phyloP scores from a whole-genome alignment of 768 basidiomycete genomes.

The Kwoniella pini region DNA sequence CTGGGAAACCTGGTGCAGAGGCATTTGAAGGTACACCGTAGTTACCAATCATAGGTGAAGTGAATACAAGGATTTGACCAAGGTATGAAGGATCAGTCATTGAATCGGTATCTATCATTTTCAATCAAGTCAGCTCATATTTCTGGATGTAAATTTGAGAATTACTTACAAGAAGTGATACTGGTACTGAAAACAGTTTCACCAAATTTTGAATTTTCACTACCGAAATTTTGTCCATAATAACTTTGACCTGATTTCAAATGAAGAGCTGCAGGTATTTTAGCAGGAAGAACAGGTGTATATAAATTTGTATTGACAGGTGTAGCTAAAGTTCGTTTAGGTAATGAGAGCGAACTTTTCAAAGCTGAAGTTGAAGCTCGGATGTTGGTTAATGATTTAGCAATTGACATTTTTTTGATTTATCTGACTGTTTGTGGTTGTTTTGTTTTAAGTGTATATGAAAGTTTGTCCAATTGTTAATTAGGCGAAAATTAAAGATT shows the following conservation, averaged over 20 bases:
- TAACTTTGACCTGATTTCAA: slow-evolving; percentile 94
- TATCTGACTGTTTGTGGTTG: background rate
- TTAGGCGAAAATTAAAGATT: slow-evolving; percentile 26
- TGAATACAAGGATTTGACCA: slow-evolving; percentile 97
- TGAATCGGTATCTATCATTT: slow-evolving; percentile 83
- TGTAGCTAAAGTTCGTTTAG: slow-evolving; percentile 45
- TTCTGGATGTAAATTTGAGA: background rate
- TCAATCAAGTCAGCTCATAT: background rate
- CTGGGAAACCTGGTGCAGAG: slow-evolving; percentile 60
- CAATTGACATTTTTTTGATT: slow-evolving; percentile 1
- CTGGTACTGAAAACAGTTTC: slow-evolving; percentile 99
- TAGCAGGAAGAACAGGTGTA: slow-evolving; percentile 46
- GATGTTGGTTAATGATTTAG: slow-evolving; percentile 22
- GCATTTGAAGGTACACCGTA: slow-evolving; percentile 88
- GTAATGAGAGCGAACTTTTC: slow-evolving; percentile 3
- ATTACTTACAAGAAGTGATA: slow-evolving; percentile 85
- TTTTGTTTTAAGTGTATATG: background rate
- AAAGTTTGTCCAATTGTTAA: background rate
- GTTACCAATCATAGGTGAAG: slow-evolving; percentile 96
- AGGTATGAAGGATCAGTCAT: slow-evolving; percentile 99
- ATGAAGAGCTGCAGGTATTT: slow-evolving; percentile 77
- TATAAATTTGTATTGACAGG: slow-evolving; percentile 35
- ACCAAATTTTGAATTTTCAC: slow-evolving; percentile 80
- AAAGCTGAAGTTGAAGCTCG: slow-evolving; percentile 23
- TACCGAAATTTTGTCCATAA: slow-evolving; percentile 83